Evolutionary conservation across 2,329 filamentous ascomycete genomes (phyloP).

Genomic region (Leptographium galeiforme): DNA sequence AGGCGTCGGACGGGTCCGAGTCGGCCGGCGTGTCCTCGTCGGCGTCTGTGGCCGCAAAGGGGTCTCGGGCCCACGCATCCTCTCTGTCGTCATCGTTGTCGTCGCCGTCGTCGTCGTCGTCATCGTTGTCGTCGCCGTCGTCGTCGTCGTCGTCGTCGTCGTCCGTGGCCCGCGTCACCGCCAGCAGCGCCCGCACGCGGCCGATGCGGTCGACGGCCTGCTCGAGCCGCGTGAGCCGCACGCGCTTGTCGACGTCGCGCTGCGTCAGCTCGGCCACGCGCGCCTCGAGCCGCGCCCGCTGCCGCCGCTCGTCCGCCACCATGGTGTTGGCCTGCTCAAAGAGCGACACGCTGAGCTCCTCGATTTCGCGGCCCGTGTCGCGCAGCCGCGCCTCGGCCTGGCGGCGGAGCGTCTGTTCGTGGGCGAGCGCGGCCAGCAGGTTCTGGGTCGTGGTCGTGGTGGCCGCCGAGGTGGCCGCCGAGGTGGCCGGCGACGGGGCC

Average conservation of each 20-base stretch:
- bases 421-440: constrained; percentile 49
- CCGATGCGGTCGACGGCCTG: constrained; percentile 58
- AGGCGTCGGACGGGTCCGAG: no score
- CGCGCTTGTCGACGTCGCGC: constrained; percentile 56
- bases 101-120: background rate
- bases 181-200: constrained; percentile 49
- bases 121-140: background rate
- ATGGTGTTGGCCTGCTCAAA: constrained; percentile 82
- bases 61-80: no score
- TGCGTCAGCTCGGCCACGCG: constrained; percentile 54
- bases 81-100: no score
- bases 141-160: background rate
- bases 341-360: constrained; percentile 61
- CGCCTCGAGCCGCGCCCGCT: constrained; percentile 57
- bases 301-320: constrained; percentile 64
- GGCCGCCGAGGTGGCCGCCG: constrained; percentile 6
- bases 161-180: background rate
- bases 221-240: constrained; percentile 57
- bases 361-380: constrained; percentile 58
- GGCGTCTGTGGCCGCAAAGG: no score
- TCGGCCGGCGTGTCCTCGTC: no score
- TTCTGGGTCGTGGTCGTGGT: constrained; percentile 25
- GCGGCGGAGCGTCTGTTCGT: constrained; percentile 52
- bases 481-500: constrained; percentile 1
- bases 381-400: constrained; percentile 56